These are phyloP conservation scores for Trametes villosa DNA, from an alignment of 768 basidiomycete species.

Conservation along the genomic window DNA sequence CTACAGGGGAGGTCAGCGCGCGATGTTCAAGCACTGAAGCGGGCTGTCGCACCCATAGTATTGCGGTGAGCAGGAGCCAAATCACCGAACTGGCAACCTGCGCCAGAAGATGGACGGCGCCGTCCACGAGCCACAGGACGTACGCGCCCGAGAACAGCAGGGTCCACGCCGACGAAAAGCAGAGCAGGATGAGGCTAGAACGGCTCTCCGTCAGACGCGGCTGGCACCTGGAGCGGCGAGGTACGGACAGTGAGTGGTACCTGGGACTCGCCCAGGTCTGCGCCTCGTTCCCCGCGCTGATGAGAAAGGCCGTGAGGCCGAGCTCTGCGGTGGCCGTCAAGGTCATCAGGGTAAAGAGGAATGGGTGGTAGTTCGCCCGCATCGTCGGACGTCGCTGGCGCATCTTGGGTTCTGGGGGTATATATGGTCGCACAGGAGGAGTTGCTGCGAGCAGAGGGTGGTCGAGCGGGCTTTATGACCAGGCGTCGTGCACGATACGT, in stretches of 20 bases:
- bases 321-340: conserved; percentile 72
- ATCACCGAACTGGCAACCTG: conserved; percentile 76
- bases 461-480: conserved; percentile 4
- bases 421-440: conserved; percentile 14
- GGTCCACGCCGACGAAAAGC: conserved; percentile 58
- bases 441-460: background rate
- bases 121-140: conserved; percentile 70
- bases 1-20: conserved; percentile 39
- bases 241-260: conserved; percentile 67
- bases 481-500: conserved; percentile 12
- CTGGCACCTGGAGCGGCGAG: conserved; percentile 4
- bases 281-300: conserved; percentile 67
- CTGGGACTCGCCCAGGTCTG: conserved; percentile 61
- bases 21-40: background rate
- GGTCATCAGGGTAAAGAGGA: conserved; percentile 57
- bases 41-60: conserved; percentile 62
- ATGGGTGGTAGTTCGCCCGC: conserved; percentile 34
- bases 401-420: conserved; percentile 21
- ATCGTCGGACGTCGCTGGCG: conserved; percentile 16
- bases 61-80: conserved; percentile 68
- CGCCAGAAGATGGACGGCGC: conserved; percentile 69
- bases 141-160: conserved; percentile 70
- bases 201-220: conserved; percentile 19
- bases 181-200: conserved; percentile 44
- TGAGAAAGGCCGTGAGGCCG: conserved; percentile 73